Evolutionary conservation across 1,284 basidiomycete species (phyloP).

Genomic region (Cutaneotrichosporon curvatum): DNA sequence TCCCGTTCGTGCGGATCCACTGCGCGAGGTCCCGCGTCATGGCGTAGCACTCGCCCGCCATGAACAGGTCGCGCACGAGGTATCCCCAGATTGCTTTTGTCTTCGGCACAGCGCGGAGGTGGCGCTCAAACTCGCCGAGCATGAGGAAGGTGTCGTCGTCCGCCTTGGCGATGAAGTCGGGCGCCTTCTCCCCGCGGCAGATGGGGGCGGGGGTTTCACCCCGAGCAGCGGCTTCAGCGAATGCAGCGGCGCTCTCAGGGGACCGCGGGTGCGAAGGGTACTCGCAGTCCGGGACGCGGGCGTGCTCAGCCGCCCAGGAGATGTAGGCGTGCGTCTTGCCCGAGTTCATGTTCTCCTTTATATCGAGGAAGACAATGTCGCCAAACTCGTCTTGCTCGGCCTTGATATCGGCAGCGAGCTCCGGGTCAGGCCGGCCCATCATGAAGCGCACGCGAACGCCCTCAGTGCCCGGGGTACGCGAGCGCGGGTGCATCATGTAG

Average conservation of each 20-base stretch:
- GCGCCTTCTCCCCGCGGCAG: conserved; percentile 49
- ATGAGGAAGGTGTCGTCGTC: conserved; percentile 94
- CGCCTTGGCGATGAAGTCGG: conserved; percentile 83
- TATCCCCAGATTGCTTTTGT: conserved; percentile 90
- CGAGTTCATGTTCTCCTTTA: conserved; percentile 50
- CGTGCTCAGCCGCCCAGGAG: conserved; percentile 67
- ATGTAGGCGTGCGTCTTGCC: conserved; percentile 51
- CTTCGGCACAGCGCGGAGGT: conserved; percentile 63
- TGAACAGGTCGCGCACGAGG: conserved; percentile 86
- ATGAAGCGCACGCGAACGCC: conserved; percentile 87
- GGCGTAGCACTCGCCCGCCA: conserved; percentile 93
- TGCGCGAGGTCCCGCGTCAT: conserved; percentile 84
- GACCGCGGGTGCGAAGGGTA: conserved; percentile 19
- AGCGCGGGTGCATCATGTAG: conserved; percentile 75
- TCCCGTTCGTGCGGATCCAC: conserved; percentile 70
- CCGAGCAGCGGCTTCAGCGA: background rate
- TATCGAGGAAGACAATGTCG: conserved; percentile 50
- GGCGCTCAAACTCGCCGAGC: conserved; percentile 81
- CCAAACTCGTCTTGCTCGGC: conserved; percentile 53
- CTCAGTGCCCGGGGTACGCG: conserved; percentile 69
- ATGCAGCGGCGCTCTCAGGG: conserved; percentile 6
- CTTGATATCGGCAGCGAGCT: conserved; percentile 84
- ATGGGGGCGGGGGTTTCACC: conserved; percentile 13
- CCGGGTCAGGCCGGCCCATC: conserved; percentile 74
- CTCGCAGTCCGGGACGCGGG: conserved; percentile 65